Base-by-base conservation (phyloP, 164 flowering plant species). In the Annona cherimola region DNA sequence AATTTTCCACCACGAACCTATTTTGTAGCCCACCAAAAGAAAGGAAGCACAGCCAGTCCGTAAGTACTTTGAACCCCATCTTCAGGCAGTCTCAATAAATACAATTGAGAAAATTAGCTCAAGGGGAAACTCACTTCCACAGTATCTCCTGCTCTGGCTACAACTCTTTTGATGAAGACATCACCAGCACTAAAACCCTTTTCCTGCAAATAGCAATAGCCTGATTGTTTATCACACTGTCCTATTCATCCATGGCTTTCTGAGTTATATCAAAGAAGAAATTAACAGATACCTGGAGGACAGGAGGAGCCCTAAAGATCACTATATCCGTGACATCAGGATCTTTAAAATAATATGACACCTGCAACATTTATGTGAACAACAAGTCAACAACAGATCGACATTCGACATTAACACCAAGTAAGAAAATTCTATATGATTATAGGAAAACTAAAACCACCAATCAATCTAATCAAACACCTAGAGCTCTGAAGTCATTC, bases 241-340 rank as follows among this genome's bases (percentile, higher is more conserved):
- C 61, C 39, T 18, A 41, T 1, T 41, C 41, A 60, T 11, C 18
- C 1, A 59, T 61, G 12, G 9, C 12, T 43, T 70, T 41, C 57
- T 70, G 8, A 59, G 61, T 26, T 5, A 59, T 45, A 61, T 69
- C 45, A 20, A 46, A 50, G 7, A 9, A 0, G 40, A 63, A 45
- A 42, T 11, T 19, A 63, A 69, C 63, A 43, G 67, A 18, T 77
- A 91, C 99, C 94, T 86, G 90, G 68, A 93, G 78, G 62, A 82
- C 80, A 45, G 90, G 84, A 68, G 99, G 99, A 41, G 90, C 94
- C 83, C 85, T 96, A 69, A 96, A 93, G 42, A 96, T 88, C 65
- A 96, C 99, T 46, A 96, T 93, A 69, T 96, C 99, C 3, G 91
- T 83, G 63, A 96, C 87, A 50, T 88, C 90, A 44, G 99, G 99